Conservation (phyloP, 2,329 filamentous ascomycete genomes). For the Dactylonectria estremocensis region DNA sequence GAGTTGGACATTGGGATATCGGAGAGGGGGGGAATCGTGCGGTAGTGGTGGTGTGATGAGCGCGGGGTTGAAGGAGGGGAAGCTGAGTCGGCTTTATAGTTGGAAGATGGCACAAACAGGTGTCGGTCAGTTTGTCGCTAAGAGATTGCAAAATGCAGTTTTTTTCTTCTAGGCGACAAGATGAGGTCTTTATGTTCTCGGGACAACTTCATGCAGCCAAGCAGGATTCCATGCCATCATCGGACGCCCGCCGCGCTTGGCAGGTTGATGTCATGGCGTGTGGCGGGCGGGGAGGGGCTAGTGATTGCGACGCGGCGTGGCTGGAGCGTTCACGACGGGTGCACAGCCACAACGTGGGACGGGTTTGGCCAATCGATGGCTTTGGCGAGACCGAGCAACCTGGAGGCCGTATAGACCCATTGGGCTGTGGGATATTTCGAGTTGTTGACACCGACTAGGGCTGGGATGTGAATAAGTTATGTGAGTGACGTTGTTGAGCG, state of each 20-base stretch:
- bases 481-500: too few relatives aligned
- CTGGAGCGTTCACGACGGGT: conserved; percentile 28
- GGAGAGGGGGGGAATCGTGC: not conserved
- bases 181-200: conserved; percentile 3
- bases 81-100: not conserved
- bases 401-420: not conserved
- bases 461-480: too few relatives aligned
- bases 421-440: too few relatives aligned
- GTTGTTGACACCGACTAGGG: too few relatives aligned
- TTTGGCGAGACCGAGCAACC: not conserved
- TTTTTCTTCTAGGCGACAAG: not conserved
- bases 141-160: not conserved
- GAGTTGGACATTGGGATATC: conserved; percentile 25
- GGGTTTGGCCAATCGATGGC: conserved; percentile 9
- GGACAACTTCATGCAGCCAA: conserved; percentile 18
- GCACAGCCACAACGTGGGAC: conserved; percentile 40
- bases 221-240: conserved; percentile 27
- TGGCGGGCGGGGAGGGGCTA: conserved; percentile 34
- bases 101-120: not conserved
- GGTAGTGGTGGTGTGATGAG: conserved; percentile 4
- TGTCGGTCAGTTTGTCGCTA: not conserved
- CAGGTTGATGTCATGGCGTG: conserved; percentile 44
- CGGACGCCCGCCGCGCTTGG: conserved; percentile 28
- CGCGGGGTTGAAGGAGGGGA: conserved; percentile 4
- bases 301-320: conserved; percentile 38